Evolutionary conservation across 345 rosid genomes (phyloP).

Genomic region (Arabidopsis arenosa): DNA sequence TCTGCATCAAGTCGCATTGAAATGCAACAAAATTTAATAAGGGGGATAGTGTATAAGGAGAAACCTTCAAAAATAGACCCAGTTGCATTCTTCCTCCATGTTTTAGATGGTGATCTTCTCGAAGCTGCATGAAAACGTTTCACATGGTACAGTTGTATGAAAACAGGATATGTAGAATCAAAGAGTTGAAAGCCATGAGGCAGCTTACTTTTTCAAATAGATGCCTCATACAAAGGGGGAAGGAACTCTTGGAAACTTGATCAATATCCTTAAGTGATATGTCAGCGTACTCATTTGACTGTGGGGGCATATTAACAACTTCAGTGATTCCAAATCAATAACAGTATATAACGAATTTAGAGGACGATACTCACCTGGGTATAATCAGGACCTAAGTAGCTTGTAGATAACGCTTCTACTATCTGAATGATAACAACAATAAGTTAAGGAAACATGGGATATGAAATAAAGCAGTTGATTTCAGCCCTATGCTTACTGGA

Average conservation of each 20-base stretch:
- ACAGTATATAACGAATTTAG: constrained; percentile 20
- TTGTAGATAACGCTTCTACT: constrained; percentile 74
- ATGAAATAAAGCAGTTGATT: constrained; percentile 9
- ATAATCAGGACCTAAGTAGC: constrained; percentile 92
- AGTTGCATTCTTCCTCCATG: constrained; percentile 99
- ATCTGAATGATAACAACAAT: constrained; percentile 55
- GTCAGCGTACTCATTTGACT: constrained; percentile 76
- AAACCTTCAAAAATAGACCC: constrained; percentile 92
- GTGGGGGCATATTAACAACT: constrained; percentile 43
- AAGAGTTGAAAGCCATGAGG: constrained; percentile 5
- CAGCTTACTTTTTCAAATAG: constrained; percentile 78
- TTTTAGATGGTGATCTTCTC: constrained; percentile 95
- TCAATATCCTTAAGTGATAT: constrained; percentile 84
- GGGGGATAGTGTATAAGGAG: constrained; percentile 21
- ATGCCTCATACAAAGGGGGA: constrained; percentile 94
- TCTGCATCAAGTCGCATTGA: constrained; percentile 13
- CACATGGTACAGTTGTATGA: constrained; percentile 24
- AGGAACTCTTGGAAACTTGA: constrained; percentile 73
- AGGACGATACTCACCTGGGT: constrained; percentile 62
- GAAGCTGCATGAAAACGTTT: constrained; percentile 55
- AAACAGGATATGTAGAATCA: constrained; percentile 6
- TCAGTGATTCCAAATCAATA: constrained; percentile 26
- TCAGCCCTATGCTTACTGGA: constrained; percentile 62
- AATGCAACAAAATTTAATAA: constrained; percentile 25
- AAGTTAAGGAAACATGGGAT: background rate